A percentile compares a stretch with the other conserved stretches of the same genome.
Conservation (phyloP, 1,284 basidiomycete species). For the Marasmius oreades region DNA sequence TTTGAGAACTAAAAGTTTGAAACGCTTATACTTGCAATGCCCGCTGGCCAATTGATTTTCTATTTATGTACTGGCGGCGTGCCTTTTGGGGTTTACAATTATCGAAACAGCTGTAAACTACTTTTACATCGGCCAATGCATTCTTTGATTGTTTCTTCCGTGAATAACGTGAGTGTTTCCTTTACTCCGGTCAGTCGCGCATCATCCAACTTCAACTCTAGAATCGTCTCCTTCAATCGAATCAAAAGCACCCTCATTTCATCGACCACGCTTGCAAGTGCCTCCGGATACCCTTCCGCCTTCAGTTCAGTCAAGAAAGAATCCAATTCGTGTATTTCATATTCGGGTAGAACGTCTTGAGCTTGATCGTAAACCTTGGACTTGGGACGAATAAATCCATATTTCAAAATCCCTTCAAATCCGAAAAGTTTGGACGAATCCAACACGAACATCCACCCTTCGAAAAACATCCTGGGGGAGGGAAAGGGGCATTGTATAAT, state of each 20-base stretch:
- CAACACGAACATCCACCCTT: neutral
- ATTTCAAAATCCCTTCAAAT: neutral
- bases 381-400: neutral
- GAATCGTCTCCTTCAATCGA: neutral
- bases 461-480: neutral
- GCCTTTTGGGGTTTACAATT: too few relatives aligned
- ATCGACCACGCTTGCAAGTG: neutral
- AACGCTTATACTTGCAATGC: too few relatives aligned
- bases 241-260: neutral
- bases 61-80: too few relatives aligned
- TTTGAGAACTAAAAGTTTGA: too few relatives aligned
- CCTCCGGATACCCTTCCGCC: neutral
- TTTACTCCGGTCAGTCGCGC: too few relatives aligned
- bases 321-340: neutral
- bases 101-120: too few relatives aligned
- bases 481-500: neutral
- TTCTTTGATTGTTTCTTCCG: too few relatives aligned
- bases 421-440: neutral
- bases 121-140: too few relatives aligned
- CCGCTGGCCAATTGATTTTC: too few relatives aligned
- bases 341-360: neutral
- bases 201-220: too few relatives aligned
- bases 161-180: too few relatives aligned
- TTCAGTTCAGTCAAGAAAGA: neutral
- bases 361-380: neutral